These are phyloP conservation scores for Sordariomycetes sp. DNA, from an alignment of 2,329 filamentous ascomycete species.

Conservation along the genomic window DNA sequence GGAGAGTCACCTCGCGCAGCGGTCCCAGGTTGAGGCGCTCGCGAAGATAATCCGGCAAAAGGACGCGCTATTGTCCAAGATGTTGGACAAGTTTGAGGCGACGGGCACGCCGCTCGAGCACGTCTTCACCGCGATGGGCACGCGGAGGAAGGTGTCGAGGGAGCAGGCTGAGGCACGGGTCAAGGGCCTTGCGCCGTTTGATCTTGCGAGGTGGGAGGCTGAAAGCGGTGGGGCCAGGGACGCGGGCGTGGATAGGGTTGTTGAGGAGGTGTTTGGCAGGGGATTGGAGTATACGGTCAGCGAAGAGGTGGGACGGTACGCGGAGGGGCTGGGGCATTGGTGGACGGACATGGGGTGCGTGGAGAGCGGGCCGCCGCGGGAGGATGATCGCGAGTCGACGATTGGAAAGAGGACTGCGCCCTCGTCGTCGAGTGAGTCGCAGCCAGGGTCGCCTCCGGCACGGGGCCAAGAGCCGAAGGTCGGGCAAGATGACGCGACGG, in stretches of 20 bases:
- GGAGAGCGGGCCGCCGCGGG: not conserved
- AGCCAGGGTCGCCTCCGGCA: not conserved
- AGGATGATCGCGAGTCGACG: conserved; percentile 1
- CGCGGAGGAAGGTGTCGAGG: conserved; percentile 32
- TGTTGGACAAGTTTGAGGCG: conserved; percentile 40
- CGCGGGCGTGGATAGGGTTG: not conserved
- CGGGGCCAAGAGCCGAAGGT: not conserved
- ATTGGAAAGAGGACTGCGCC: conserved; percentile 1
- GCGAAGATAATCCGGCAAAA: conserved; percentile 30
- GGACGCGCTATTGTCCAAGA: conserved; percentile 33
- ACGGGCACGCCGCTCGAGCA: conserved; percentile 37
- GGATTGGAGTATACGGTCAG: not conserved
- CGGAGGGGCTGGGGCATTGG: not conserved
- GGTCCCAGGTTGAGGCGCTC: conserved; percentile 27
- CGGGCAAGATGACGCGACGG: not conserved
- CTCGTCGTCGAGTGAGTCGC: not conserved
- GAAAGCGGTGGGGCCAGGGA: not conserved
- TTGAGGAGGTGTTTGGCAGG: not conserved
- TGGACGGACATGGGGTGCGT: not conserved
- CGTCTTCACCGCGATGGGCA: conserved; percentile 28
- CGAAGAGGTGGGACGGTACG: not conserved
- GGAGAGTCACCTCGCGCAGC: conserved; percentile 26
- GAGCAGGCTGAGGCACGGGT: conserved; percentile 31
- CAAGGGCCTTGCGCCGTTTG: conserved; percentile 36
- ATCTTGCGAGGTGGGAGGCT: not conserved